Conservation (phyloP, 106 monocot genomes). For the Phalaenopsis equestris region DNA sequence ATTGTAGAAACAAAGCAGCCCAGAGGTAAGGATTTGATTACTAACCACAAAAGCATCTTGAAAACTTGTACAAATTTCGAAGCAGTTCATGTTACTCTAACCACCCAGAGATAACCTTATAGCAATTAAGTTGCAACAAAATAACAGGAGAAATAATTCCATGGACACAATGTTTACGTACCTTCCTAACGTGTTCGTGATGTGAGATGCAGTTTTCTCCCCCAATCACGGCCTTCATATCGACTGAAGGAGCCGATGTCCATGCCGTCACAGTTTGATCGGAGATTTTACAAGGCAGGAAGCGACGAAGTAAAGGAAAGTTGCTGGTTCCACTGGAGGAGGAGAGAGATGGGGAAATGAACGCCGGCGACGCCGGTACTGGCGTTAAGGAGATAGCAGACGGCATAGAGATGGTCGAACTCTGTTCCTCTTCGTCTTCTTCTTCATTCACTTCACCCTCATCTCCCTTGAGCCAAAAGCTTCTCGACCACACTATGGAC, state of each 20-base stretch:
- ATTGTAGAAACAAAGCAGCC: not conserved
- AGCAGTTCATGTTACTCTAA: not conserved
- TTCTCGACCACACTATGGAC: too few species aligned
- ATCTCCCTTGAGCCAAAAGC: too few species aligned
- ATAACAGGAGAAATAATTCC: not conserved
- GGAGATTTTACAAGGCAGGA: not conserved
- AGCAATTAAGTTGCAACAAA: not conserved
- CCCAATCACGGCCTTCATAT: not conserved
- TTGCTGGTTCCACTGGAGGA: not conserved
- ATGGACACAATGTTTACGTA: not conserved
- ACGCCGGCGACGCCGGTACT: not conserved
- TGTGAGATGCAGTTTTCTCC: not conserved
- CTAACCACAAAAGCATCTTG: not conserved
- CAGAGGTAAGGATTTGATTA: not conserved
- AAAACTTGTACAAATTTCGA: not conserved
- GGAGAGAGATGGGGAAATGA: not conserved
- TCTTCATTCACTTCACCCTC: not conserved
- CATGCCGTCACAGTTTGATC: not conserved
- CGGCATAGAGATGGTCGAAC: not conserved
- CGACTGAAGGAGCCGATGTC: not conserved
- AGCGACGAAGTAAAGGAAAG: not conserved
- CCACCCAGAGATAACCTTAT: not conserved
- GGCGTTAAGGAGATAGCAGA: not conserved
- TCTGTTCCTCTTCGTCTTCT: not conserved
- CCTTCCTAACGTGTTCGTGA: not conserved